phyloP scores from a whole-genome alignment of 176 grass and related monocot genomes.

The Phyllostachys edulis region DNA sequence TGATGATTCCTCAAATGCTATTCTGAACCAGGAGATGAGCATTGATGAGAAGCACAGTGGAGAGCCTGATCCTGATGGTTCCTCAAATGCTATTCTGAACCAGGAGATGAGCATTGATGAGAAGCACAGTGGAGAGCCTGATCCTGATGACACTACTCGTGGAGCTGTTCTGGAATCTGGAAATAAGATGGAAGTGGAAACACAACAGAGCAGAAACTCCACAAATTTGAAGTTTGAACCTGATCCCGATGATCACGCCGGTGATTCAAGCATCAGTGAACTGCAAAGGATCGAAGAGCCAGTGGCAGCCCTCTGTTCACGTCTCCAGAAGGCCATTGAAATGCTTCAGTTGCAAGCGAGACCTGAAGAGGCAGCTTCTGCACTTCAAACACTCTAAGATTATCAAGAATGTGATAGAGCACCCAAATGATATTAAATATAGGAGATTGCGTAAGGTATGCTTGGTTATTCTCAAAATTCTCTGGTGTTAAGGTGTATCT shows the following conservation, averaged over 20 bases:
- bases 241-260: constrained; percentile 46
- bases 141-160: constrained; percentile 42
- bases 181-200: constrained; percentile 28
- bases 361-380: constrained; percentile 54
- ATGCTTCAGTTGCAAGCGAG: constrained; percentile 60
- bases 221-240: constrained; percentile 32
- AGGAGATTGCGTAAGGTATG: constrained; percentile 84
- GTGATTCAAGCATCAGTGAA: constrained; percentile 49
- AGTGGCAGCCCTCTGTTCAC: constrained; percentile 50
- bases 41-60: too few relatives aligned
- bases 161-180: constrained; percentile 9
- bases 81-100: constrained; percentile 30
- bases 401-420: constrained; percentile 88
- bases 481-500: neutral
- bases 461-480: constrained; percentile 1
- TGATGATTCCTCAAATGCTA: constrained; percentile 41
- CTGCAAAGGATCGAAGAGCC: constrained; percentile 73
- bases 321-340: constrained; percentile 62
- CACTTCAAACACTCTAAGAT: constrained; percentile 85
- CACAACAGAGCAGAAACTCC: neutral
- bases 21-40: constrained; percentile 27
- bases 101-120: constrained; percentile 18
- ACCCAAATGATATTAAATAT: constrained; percentile 71
- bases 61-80: constrained; percentile 52
- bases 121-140: constrained; percentile 32